Conservation (phyloP, 176 grass and related monocot genomes). For the Miscanthus lutarioriparius region DNA sequence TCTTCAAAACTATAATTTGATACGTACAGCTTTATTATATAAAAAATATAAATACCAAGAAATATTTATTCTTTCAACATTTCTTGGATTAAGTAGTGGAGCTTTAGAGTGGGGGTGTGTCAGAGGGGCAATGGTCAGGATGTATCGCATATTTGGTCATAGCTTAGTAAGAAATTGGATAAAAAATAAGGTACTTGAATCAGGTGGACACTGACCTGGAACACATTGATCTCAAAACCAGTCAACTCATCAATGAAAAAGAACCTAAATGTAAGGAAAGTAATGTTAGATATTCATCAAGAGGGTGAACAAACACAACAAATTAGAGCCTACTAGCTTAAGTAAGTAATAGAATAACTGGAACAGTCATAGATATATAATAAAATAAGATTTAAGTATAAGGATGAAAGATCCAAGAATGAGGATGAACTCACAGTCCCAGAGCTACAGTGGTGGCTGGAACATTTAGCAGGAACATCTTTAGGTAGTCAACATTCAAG, state of each 20-base stretch:
- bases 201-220: constrained; percentile 16
- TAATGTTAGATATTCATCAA: background rate
- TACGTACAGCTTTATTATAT: background rate
- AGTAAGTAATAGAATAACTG: background rate
- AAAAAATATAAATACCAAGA: background rate
- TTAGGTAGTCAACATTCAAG: constrained; percentile 79
- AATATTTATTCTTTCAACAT: background rate
- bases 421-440: constrained; percentile 24
- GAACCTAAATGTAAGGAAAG: constrained; percentile 52
- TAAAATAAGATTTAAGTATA: background rate
- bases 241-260: constrained; percentile 98
- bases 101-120: too few relatives aligned
- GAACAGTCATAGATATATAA: background rate
- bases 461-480: constrained; percentile 57
- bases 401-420: background rate
- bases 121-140: background rate
- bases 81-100: background rate
- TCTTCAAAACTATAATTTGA: background rate
- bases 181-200: background rate
- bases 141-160: background rate
- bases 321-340: background rate
- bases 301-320: background rate
- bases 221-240: constrained; percentile 79
- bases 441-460: constrained; percentile 28
- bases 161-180: background rate